Base-by-base conservation (phyloP, 345 rosid genomes). In the Dipteronia dyeriana region DNA sequence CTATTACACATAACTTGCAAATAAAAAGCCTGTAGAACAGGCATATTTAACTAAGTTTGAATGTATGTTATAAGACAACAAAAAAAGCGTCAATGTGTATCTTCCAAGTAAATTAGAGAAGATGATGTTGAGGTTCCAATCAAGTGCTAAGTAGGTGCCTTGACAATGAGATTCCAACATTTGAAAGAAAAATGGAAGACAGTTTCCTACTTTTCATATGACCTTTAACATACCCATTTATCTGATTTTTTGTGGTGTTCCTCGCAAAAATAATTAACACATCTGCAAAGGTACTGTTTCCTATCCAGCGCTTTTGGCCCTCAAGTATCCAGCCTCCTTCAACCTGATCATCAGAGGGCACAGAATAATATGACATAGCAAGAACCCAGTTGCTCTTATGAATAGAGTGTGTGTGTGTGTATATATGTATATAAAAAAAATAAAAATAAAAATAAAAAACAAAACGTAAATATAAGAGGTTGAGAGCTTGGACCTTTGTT, bases 221-320 rank as follows among this genome's bases (percentile, higher is more conserved):
- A 7, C 4, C 16, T 38, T 54, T 74, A 56, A 41, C 80, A 78
- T 86, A 96, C 99, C 99, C 97, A 63, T 94, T 96, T 80, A 94
- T 89, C 85, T 92, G 97, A 85, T 94, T 90, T 8, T 95, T 88
- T 82, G 90, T 66, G 2, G 86, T 78, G 86, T 91, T 94, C 84
- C 98, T 83, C 19, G 97, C 97, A 83, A 96, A 90, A 79, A 92
- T 85, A 84, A 94, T 66, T 83, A 94, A 81, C 68, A 96, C n/a
- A 86, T 94, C 99, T 3, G 98, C 97, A 82, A 96, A 96, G 31
- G 99, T 94, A 83, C 97, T 89, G 81, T 96, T 95, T 83, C 99
- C 98, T 51, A 96, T 96, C 98, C 99, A 94, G 78, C 98, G 97
- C 81, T 96, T 96, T 81, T 94, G 93, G 63, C 99, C 99, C 70